Conservation (phyloP, 2,329 filamentous ascomycete species). For the Periconia sp. region DNA sequence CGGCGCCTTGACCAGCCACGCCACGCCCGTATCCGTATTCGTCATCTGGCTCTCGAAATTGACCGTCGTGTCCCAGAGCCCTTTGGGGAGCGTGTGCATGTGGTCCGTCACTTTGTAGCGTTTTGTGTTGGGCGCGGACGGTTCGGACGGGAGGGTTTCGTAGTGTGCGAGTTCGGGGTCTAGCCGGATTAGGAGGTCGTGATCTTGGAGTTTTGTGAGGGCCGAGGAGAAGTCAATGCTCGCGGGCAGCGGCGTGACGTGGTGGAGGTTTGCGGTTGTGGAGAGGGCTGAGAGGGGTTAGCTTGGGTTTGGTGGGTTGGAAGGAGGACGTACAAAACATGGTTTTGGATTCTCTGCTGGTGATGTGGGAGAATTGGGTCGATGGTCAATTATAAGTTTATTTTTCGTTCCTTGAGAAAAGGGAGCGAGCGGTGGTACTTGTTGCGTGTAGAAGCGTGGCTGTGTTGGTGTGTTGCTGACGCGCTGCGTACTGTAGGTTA, state of each 20-base stretch:
- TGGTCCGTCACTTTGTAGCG: constrained; percentile 41
- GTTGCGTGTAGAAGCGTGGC: neutral
- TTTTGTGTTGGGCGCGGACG: constrained; percentile 27
- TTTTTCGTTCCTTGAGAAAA: constrained; percentile 7
- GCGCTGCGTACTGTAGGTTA: neutral
- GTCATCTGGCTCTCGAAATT: constrained; percentile 39
- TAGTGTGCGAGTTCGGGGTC: constrained; percentile 41
- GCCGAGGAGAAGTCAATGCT: constrained; percentile 22
- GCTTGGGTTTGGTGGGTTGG: neutral
- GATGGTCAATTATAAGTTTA: neutral
- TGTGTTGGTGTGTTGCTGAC: constrained; percentile 8
- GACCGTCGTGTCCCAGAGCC: constrained; percentile 40
- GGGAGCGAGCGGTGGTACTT: neutral
- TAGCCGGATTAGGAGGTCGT: constrained; percentile 40
- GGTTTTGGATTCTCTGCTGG: constrained; percentile 1
- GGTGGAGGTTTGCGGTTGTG: constrained; percentile 35
- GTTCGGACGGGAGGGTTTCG: constrained; percentile 25
- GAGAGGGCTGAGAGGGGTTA: constrained; percentile 27
- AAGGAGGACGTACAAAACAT: constrained; percentile 33
- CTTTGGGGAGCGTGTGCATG: constrained; percentile 39
- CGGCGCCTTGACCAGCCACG: constrained; percentile 40
- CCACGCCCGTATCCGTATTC: constrained; percentile 33
- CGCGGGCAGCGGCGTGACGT: constrained; percentile 35
- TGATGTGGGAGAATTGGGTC: neutral
- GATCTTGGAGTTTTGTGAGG: constrained; percentile 33